Evolutionary conservation across 2,329 filamentous ascomycete species (phyloP).

Genomic region (Hymenoscyphus salicellus): DNA sequence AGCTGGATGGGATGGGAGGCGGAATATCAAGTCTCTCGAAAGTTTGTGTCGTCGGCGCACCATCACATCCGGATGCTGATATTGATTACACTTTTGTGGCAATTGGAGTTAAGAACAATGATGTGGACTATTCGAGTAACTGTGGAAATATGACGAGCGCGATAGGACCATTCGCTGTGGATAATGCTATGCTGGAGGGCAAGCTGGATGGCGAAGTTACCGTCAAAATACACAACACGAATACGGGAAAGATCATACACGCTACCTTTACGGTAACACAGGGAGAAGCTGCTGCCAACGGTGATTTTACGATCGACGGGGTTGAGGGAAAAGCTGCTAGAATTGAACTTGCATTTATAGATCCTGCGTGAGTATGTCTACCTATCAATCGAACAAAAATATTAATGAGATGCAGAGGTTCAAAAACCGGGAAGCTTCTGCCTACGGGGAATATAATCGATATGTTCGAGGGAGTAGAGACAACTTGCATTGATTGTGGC

Average conservation of each 20-base stretch:
- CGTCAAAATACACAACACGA: conserved; percentile 67
- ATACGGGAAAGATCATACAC: conserved; percentile 63
- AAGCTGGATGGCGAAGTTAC: conserved; percentile 37
- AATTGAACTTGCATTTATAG: conserved; percentile 58
- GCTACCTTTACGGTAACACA: conserved; percentile 53
- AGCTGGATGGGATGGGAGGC: conserved; percentile 69
- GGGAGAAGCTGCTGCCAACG: conserved; percentile 46
- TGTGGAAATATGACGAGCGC: conserved; percentile 72
- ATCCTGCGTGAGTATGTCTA: conserved; percentile 45
- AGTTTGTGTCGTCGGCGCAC: conserved; percentile 61
- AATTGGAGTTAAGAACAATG: conserved; percentile 59
- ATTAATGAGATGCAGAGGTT: conserved; percentile 40
- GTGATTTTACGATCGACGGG: conserved; percentile 61
- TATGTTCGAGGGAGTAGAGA: conserved; percentile 46
- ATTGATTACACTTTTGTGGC: conserved; percentile 72
- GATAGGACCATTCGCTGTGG: conserved; percentile 63
- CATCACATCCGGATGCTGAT: conserved; percentile 49
- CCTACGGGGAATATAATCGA: conserved; percentile 58
- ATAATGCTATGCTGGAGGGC: conserved; percentile 44
- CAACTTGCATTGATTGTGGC: conserved; percentile 60
- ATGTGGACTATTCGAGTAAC: conserved; percentile 66
- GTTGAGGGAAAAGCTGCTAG: conserved; percentile 57
- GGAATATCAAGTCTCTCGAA: conserved; percentile 69
- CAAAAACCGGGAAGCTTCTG: conserved; percentile 59
- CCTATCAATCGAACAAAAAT: neutral